Base-by-base conservation (phyloP, 768 basidiomycete genomes). In the Saitozyma podzolica region DNA sequence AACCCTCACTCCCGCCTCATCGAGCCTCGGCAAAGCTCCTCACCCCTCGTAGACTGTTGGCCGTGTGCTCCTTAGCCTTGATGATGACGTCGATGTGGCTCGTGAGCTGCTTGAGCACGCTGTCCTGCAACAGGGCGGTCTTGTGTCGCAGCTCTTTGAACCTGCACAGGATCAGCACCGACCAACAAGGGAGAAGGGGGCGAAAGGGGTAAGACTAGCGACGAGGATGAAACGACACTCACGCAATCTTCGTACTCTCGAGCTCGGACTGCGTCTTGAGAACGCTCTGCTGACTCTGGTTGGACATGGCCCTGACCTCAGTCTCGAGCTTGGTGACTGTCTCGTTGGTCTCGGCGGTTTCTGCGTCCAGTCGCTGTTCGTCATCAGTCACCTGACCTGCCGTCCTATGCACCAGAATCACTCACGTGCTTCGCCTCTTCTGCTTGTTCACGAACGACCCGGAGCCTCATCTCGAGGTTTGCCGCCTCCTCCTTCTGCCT, bases 401-500 rank as follows among this genome's bases (percentile, higher is more conserved):
- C 45, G 3, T 6, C 45, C 45, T 47, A 3, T 13, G 42, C 6
- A 65, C 29, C 41, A 10, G 9, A 41, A 29, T 41, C 7, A 72
- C 73, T 64, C 45, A 79, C 80, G 59, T 65, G 63, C 54, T 75
- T 76, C 39, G 69, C 72, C 39, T 66, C 62, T 16, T 78, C 75
- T 1, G 76, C 76, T 39, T 78, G 65, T 3, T 73, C 72, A 41
- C 62, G 62, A n/a, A 63, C 59, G 39, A 72, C 57, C 54, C 65
- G 69, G 17, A 77, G 43, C 51, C 90, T 89, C 78, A 88, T 88
- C 75, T 89, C 88, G 20, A 88, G 75, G 71, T 88, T 88, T 52
- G 80, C 82, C 20, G 89, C 85, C 65, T 92, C 90, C 70, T 91
- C 87, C 60, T 89, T 89, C 63, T 88, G 80, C 59, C 89, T 89